Base-by-base conservation (phyloP, 2,329 filamentous ascomycete genomes). In the Trichoderma pleuroti region DNA sequence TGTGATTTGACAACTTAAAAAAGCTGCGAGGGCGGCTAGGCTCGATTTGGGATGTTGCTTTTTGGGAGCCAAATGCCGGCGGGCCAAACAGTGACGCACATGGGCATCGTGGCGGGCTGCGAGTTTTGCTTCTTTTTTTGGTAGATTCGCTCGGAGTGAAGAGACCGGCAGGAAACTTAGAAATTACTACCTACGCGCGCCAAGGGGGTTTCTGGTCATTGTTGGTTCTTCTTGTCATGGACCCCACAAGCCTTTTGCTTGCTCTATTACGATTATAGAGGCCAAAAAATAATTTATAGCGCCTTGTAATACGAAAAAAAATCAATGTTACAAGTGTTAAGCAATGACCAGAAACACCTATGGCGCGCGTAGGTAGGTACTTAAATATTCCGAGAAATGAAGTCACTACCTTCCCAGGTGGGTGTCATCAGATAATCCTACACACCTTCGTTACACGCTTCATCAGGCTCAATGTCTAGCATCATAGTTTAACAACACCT, bases 81-180 rank as follows among this genome's bases (percentile, higher is more conserved):
- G 52, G 39, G 60, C 70, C 61, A 72, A 60, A 68, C 66, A 72
- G 74, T 78, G 77, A 78, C 77, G 77, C 76, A 78, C 77, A 78
- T 78, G 77, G 74, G 71, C 74, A 75, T 77, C 77, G 77, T 77
- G 73, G 28, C n/a, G 46, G 46, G 26, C 75, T 76, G 46, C 3
- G 32, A 26, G 6, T 21, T 16, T 66, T 65, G 7, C 12, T 46
- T 34, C 21, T 74, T 21, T 64, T 52, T 64, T 52, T 24, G 3
- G n/a, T n/a, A n/a, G n/a, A n/a, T n/a, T n/a, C n/a, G n/a, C n/a
- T n/a, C n/a, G n/a, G n/a, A n/a, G n/a, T n/a, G n/a, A n/a, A n/a
- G n/a, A n/a, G n/a, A n/a, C n/a, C n/a, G n/a, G n/a, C n/a, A n/a
- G n/a, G n/a, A n/a, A n/a, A n/a, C n/a, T n/a, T n/a, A n/a, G n/a